Base-by-base conservation (phyloP, 345 rosid species). In the Viola odorata region DNA sequence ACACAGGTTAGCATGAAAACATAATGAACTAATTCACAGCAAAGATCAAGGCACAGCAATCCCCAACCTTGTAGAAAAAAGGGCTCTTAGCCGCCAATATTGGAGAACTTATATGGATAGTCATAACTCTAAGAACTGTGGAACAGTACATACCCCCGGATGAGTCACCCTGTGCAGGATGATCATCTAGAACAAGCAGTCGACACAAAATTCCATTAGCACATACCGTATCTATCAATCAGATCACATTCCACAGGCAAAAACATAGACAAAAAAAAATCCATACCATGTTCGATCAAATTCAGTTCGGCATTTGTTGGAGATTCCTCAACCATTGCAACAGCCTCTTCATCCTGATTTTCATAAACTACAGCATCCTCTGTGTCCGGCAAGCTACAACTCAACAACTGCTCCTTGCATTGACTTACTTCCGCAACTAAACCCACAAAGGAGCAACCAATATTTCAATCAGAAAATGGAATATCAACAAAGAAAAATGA, bases 41-140 rank as follows among this genome's bases (percentile, higher is more conserved):
- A 52, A 12, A 69, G 41, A 61, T 47, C 59, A 63, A 36, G 12
- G 41, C 38, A 53, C 50, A 14, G n/a, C 37, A 23, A 8, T 53
- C 53, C 57, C 7, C n/a, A 9, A 88, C 96, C 91, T 85, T 85
- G 63, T 76, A 81, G 54, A 91, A 91, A 73, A 87, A 87, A 0
- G 86, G 89, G 55, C 95, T 89, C 75, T 81, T 78, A 36, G 91
- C 88, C 15, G 96, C 96, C 75, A 89, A 77, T 61, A 89, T 77
- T 3, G 85, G 79, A 52, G 98, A 89, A 73, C 88, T 82, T 55
- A 91, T 80, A 57, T 86, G 87, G 60, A 91, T 9, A 11, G 84
- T 78, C 68, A 69, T 78, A 13, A 88, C 85, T 67, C 75, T 80
- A 41, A 78, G 65, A 75, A 73, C 71, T 17, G 76, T 53, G 32